A percentile compares a stretch with the other conserved stretches of the same genome.
These are phyloP conservation scores for Leccinum subgranulosum DNA, from an alignment of 768 basidiomycete genomes.

Conservation along the genomic window DNA sequence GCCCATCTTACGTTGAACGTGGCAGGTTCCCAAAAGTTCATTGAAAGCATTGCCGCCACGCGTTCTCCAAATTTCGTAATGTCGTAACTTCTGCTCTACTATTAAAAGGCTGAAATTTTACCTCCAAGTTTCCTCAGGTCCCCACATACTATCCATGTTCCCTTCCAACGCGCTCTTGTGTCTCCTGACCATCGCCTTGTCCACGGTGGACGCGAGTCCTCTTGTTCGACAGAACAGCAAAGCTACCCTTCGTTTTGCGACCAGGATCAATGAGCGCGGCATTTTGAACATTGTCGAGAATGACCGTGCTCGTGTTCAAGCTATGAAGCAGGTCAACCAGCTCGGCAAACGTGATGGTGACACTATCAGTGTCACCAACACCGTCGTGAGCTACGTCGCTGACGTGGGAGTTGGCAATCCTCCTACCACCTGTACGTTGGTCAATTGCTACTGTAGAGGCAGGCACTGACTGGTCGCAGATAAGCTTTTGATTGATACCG, in stretches of 20 bases:
- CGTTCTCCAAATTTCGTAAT: neutral
- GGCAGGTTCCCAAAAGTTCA: too few relatives aligned
- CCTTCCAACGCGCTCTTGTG: constrained; percentile 6
- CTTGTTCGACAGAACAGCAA: constrained; percentile 3
- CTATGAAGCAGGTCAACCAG: constrained; percentile 1
- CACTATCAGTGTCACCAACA: constrained; percentile 17
- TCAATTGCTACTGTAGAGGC: neutral
- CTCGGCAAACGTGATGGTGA: constrained; percentile 8
- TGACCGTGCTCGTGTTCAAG: constrained; percentile 21
- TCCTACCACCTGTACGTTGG: constrained; percentile 23
- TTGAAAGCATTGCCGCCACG: too few relatives aligned
- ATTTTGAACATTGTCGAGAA: constrained; percentile 8
- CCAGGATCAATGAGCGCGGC: constrained; percentile 11
- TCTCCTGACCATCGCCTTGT: constrained; percentile 10
- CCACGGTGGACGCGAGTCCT: constrained; percentile 14
- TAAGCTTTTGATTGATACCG: constrained; percentile 28
- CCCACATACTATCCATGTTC: constrained; percentile 8
- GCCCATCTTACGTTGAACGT: too few relatives aligned
- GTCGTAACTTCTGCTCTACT: neutral
- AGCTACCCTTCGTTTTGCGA: constrained; percentile 11
- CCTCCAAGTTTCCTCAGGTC: too few relatives aligned
- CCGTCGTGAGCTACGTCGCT: constrained; percentile 23
- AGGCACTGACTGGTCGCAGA: constrained; percentile 14
- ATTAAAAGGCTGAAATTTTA: neutral
- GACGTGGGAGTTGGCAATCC: constrained; percentile 29